A percentile compares a stretch with the other conserved stretches of the same genome.
These are phyloP conservation scores for Mesembryanthemum crystallinum DNA, from an alignment of 148 eudicot species.

Conservation along the genomic window DNA sequence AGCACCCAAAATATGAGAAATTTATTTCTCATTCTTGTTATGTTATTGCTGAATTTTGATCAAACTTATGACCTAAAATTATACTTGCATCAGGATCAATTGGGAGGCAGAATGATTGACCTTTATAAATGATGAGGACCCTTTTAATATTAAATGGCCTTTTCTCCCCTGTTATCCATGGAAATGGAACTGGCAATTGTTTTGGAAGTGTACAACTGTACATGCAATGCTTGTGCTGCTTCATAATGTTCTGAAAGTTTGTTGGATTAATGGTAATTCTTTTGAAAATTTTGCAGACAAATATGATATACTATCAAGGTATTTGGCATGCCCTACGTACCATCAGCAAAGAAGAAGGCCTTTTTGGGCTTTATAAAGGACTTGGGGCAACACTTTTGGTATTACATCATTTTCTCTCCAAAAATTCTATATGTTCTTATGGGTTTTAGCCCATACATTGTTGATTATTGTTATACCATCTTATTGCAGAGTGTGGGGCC, in stretches of 20 bases:
- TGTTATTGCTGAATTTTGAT: not conserved
- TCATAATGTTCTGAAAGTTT: too few species aligned
- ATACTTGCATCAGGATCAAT: not conserved
- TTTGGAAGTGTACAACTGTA: not conserved
- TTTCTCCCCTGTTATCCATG: not conserved
- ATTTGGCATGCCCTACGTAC: constrained; percentile 77
- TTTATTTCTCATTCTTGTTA: not conserved
- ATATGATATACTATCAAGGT: constrained; percentile 77
- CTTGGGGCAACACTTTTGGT: constrained; percentile 92
- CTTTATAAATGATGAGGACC: not conserved
- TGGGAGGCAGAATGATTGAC: not conserved
- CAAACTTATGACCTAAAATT: not conserved
- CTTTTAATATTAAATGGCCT: not conserved
- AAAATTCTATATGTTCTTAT: not conserved
- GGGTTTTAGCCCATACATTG: not conserved
- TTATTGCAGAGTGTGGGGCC: constrained; percentile 89
- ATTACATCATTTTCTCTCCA: constrained; percentile 16
- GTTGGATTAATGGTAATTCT: not conserved
- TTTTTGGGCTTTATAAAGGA: constrained; percentile 87
- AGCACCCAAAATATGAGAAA: too few species aligned
- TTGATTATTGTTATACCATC: constrained; percentile 4
- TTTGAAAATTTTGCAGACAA: constrained; percentile 50
- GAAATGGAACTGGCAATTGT: not conserved
- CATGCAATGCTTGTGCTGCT: too few species aligned
- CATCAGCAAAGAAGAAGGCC: constrained; percentile 76